phyloP scores from a whole-genome alignment of 140 eudicot genomes.

The Ambrosia hybrid region DNA sequence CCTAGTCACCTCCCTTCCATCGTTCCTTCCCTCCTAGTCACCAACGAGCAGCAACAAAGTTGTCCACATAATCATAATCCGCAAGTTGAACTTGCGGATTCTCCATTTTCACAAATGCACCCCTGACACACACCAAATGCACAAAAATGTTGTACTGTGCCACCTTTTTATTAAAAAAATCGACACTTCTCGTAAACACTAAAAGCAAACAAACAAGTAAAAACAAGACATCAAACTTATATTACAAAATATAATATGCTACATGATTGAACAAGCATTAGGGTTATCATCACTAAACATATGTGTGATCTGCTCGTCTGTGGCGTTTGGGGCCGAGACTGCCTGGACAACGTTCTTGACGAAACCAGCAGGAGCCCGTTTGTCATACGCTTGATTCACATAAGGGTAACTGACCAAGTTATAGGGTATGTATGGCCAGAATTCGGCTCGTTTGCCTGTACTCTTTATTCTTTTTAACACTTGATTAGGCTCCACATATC shows the following conservation, averaged over 20 bases:
- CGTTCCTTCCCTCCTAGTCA: no score
- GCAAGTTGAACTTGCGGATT: no score
- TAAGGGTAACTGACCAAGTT: conserved; percentile 65
- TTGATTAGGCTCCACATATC: conserved; percentile 73
- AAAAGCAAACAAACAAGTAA: conserved; percentile 20
- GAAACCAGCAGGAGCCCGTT: conserved; percentile 81
- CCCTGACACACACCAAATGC: no score
- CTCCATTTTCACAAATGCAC: no score
- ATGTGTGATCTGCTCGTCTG: conserved; percentile 52
- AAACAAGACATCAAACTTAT: conserved; percentile 17
- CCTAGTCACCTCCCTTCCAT: no score
- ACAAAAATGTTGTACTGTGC: no score
- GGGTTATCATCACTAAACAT: conserved; percentile 84
- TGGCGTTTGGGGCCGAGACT: conserved; percentile 48
- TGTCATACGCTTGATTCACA: conserved; percentile 65
- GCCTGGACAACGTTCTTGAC: conserved; percentile 69
- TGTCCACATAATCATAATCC: no score
- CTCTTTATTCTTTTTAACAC: conserved; percentile 64
- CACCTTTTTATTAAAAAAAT: no score
- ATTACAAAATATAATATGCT: conserved; percentile 25
- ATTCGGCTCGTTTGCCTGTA: conserved; percentile 88
- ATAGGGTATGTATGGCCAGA: conserved; percentile 85
- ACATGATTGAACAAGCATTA: conserved; percentile 88
- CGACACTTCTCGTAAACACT: conserved; percentile 14
- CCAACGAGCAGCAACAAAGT: no score